Base-by-base conservation (phyloP, 441 rosid species). In the Gossypium schwendimanii region DNA sequence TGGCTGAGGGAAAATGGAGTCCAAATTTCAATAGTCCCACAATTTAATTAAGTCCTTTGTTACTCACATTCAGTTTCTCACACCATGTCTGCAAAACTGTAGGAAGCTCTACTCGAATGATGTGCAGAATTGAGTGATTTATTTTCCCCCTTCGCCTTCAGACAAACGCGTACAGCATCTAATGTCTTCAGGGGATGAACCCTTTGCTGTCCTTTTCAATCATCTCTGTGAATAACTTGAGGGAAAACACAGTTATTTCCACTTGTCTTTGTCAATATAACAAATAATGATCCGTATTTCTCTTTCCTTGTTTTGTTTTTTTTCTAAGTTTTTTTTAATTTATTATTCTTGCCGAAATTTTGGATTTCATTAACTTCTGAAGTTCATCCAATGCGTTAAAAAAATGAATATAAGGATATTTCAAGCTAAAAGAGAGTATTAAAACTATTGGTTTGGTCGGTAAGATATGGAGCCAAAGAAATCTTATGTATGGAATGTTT, bases 131-230 rank as follows among this genome's bases (percentile, higher is more conserved):
- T 11, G 21, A 11, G 21, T 58, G 4, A 9, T 21, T 3, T 57
- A 57, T 21, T 21, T 10, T 21, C 24, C 12, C 70, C 31, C 45
- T 73, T 63, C 39, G 4, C 63, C 26, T 55, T 20, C 31, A 59
- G 24, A 69, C 73, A 31, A 58, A 78, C 52, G 36, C 9, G 26
- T 60, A 60, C 73, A 73, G 55, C 64, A 63, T 69, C 31, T 28
- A 39, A 11, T 64, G 80, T 73, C 84, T 33, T 71, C 63, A 78
- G 82, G 78, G 82, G 82, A 82, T 84, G 85, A 76, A 80, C 71
- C 77, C 58, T 73, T 45, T 59, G 84, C 82, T 74, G 84, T 65
- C 79, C 79, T 74, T 61, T 58, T 7, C 9, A 23, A 41, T 62
- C 71, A 71, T 21, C 70, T 26, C 65, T 17, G 59, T 18, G 26